Conservation (phyloP, 306 rosid species). For the Morella rubra region DNA sequence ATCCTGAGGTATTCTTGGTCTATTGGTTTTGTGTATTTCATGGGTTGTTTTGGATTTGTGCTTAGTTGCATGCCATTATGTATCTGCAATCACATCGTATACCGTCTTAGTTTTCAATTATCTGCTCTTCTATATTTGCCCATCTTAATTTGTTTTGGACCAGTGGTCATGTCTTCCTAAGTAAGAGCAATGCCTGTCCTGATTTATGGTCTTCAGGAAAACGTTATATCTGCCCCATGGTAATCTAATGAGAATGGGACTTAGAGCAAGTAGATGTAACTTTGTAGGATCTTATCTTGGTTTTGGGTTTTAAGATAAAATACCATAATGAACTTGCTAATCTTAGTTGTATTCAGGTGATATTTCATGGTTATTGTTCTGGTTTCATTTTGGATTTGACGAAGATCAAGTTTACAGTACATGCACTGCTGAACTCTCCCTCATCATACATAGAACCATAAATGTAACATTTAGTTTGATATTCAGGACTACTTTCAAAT, state of each 20-base stretch:
- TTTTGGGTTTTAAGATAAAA: background rate
- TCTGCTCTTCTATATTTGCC: background rate
- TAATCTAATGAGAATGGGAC: background rate
- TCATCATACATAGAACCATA: background rate
- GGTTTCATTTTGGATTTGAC: too few species aligned
- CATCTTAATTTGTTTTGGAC: background rate
- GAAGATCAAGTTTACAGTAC: background rate
- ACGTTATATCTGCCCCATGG: background rate
- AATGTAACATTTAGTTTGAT: background rate
- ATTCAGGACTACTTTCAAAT: background rate
- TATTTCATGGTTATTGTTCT: background rate
- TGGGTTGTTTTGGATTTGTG: background rate
- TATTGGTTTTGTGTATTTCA: background rate
- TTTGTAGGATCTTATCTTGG: background rate
- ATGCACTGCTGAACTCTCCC: background rate
- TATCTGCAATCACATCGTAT: constrained; percentile 21
- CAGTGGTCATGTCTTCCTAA: background rate
- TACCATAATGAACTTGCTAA: background rate
- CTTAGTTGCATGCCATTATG: background rate
- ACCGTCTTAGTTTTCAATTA: background rate
- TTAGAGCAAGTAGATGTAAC: background rate
- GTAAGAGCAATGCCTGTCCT: background rate
- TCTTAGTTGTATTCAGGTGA: background rate
- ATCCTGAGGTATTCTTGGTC: constrained; percentile 52
- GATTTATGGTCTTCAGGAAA: background rate